A percentile compares a stretch with the other conserved stretches of the same genome.
These are phyloP conservation scores for Eimeria maxima DNA, from an alignment of 169 alveolate genomes.

Conservation along the genomic window DNA sequence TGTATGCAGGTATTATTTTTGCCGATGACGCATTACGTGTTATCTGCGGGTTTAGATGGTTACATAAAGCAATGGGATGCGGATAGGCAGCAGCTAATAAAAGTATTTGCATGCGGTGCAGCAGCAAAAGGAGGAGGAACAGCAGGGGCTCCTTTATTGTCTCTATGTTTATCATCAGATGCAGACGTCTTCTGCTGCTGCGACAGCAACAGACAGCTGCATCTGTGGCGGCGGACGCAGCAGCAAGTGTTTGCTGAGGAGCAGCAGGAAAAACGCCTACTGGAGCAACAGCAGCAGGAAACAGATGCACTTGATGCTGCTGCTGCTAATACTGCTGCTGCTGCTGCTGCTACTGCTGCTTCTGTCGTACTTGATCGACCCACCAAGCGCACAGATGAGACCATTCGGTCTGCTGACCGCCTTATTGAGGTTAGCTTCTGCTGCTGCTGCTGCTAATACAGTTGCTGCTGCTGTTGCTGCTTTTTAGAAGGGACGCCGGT, in stretches of 20 bases:
- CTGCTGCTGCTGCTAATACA: neutral
- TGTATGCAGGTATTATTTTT: constrained; percentile 65
- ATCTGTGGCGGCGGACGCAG: constrained; percentile 80
- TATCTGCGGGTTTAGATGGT: constrained; percentile 92
- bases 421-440: constrained; percentile 53
- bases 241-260: constrained; percentile 84
- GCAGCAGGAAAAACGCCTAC: constrained; percentile 80
- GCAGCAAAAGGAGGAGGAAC: neutral
- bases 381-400: constrained; percentile 74
- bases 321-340: constrained; percentile 27
- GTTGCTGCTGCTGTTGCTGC: neutral
- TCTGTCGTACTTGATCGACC: constrained; percentile 30
- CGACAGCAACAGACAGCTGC: constrained; percentile 63
- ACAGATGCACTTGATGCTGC: constrained; percentile 70
- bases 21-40: constrained; percentile 85
- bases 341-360: constrained; percentile 38
- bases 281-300: constrained; percentile 68
- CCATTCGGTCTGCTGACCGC: constrained; percentile 79
- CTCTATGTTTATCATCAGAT: neutral
- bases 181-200: constrained; percentile 39
- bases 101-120: constrained; percentile 27
- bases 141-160: neutral
- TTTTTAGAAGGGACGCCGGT: neutral
- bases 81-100: constrained; percentile 83
- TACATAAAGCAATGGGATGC: constrained; percentile 93